These are phyloP conservation scores for Phytophthora meadii DNA, from an alignment of 352 stramenopile genomes.

Conservation along the genomic window DNA sequence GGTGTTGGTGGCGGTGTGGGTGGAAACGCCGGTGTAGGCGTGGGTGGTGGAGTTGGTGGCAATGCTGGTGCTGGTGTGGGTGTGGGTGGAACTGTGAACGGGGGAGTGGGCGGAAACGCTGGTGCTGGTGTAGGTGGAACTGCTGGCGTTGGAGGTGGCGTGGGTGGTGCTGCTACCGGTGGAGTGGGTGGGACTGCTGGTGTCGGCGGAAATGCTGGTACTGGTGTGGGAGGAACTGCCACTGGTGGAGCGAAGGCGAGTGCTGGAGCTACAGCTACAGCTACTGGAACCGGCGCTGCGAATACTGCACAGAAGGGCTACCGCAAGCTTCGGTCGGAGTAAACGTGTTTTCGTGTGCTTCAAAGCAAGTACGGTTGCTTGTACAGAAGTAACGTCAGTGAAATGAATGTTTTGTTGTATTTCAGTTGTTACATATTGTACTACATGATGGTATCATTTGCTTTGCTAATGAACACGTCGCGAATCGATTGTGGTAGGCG, in stretches of 20 bases:
- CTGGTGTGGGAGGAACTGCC: background rate
- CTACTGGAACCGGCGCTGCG: background rate
- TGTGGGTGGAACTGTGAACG: background rate
- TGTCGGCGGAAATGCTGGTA: background rate
- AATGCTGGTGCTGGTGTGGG: background rate
- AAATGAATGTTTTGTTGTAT: no score
- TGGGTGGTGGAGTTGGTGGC: background rate
- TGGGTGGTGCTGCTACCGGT: background rate
- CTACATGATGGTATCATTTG: no score
- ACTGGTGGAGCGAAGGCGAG: background rate
- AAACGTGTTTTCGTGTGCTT: background rate
- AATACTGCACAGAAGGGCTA: conserved; percentile 16
- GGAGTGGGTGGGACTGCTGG: background rate
- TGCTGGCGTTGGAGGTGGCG: background rate
- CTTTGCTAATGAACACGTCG: no score
- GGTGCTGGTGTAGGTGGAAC: background rate
- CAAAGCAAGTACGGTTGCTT: no score
- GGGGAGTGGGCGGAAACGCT: background rate
- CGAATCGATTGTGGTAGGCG: no score
- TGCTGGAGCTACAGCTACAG: conserved; percentile 1
- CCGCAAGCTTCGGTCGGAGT: conserved; percentile 19
- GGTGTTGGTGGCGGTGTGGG: background rate
- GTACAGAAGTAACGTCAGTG: no score
- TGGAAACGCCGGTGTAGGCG: background rate
- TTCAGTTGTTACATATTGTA: no score